These are phyloP conservation scores for Heterobasidion occidentale DNA, from an alignment of 1,284 basidiomycete species.

Conservation along the genomic window DNA sequence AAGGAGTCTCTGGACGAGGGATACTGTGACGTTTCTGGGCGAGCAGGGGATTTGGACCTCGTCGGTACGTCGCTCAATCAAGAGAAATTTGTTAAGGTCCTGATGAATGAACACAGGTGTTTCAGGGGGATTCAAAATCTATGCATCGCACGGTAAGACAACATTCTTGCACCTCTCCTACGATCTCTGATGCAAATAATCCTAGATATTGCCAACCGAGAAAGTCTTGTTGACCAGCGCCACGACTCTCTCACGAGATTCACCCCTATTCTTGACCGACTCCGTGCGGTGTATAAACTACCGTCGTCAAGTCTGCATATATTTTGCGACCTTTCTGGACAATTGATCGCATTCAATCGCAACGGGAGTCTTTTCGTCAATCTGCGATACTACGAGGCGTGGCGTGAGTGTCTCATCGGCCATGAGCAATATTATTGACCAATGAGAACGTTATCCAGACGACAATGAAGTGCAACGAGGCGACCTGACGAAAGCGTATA, in stretches of 20 bases:
- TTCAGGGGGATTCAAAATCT: constrained; percentile 62
- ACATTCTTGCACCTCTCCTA: background rate
- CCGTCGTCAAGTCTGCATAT: constrained; percentile 73
- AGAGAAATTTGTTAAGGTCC: background rate
- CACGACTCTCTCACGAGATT: constrained; percentile 60
- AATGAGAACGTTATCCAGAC: constrained; percentile 34
- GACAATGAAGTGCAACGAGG: constrained; percentile 60
- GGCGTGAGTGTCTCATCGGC: constrained; percentile 55
- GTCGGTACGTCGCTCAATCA: constrained; percentile 35
- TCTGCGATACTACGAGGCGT: constrained; percentile 78
- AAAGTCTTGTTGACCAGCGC: constrained; percentile 42
- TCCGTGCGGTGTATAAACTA: constrained; percentile 56
- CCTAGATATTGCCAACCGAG: constrained; percentile 46
- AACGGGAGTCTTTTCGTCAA: constrained; percentile 89
- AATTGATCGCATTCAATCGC: constrained; percentile 90
- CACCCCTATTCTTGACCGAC: constrained; percentile 48
- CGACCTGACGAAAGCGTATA: constrained; percentile 59
- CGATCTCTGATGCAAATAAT: constrained; percentile 2
- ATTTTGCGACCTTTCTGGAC: constrained; percentile 79
- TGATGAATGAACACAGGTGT: constrained; percentile 31
- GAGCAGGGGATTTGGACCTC: constrained; percentile 51
- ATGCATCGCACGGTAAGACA: constrained; percentile 53
- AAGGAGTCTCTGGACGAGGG: constrained; percentile 72
- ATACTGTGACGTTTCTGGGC: constrained; percentile 78
- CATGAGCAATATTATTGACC: constrained; percentile 1